Percentiles rank a stretch among this genome's conserved stretches.
These are phyloP conservation scores for Ceratocystis cacaofunesta DNA, from an alignment of 2,329 filamentous ascomycete genomes.

Conservation along the genomic window DNA sequence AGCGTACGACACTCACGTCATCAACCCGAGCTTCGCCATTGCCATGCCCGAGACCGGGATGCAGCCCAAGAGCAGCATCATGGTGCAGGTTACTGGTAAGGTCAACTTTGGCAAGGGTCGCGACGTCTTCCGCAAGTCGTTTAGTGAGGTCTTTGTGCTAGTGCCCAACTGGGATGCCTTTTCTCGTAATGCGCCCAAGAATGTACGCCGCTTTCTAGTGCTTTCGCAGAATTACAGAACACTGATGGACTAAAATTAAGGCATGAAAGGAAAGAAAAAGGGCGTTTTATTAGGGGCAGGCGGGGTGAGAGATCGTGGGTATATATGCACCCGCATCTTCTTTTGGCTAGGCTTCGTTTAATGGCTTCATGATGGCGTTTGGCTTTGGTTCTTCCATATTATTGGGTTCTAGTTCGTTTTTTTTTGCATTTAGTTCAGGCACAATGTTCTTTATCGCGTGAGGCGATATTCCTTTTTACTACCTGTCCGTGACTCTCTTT, in stretches of 20 bases:
- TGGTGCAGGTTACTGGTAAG: conserved; percentile 58
- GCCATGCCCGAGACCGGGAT: conserved; percentile 37
- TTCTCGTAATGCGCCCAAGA: conserved; percentile 37
- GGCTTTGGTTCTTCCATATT: conserved; percentile 1
- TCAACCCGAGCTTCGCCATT: conserved; percentile 52
- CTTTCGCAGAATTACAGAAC: conserved; percentile 58
- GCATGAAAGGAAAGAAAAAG: not conserved
- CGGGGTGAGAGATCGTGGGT: no score
- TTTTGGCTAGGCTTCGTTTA: not conserved
- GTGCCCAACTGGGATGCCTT: conserved; percentile 57
- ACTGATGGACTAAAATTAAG: conserved; percentile 21
- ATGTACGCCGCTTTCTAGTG: conserved; percentile 47
- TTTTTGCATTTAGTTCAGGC: not conserved
- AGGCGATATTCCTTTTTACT: not conserved
- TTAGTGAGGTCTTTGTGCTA: conserved; percentile 68
- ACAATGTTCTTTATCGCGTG: conserved; percentile 1
- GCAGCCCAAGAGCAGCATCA: conserved; percentile 49
- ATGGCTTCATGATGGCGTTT: conserved; percentile 11
- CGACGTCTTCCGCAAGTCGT: conserved; percentile 50
- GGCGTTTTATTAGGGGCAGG: not conserved
- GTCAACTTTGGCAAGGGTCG: conserved; percentile 52
- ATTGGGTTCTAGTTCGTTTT: not conserved
- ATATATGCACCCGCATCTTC: no score
- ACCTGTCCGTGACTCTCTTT: conserved; percentile 14
- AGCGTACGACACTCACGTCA: conserved; percentile 60